Conservation (phyloP, 768 basidiomycete species). For the Suillus occidentalis region DNA sequence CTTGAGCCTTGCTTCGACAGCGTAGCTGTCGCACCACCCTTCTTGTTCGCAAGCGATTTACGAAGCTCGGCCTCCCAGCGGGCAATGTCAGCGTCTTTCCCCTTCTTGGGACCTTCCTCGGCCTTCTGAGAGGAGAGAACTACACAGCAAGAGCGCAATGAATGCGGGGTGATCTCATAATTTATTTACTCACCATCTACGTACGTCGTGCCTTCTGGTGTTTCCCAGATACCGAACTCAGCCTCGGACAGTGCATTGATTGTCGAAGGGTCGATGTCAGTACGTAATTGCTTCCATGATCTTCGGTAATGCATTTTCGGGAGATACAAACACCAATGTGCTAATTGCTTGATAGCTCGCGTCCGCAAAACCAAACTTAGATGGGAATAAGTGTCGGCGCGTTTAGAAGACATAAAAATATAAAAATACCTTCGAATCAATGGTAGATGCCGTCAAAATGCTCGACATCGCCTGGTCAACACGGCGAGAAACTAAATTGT, state of each 20-base stretch:
- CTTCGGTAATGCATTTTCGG: slow-evolving; percentile 62
- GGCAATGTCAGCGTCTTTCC: slow-evolving; percentile 86
- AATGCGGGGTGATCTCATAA: background rate
- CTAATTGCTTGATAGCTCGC: slow-evolving; percentile 75
- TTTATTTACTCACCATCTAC: slow-evolving; percentile 60
- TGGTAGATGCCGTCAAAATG: slow-evolving; percentile 47
- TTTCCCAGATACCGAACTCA: slow-evolving; percentile 84
- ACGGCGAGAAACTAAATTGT: slow-evolving; percentile 51
- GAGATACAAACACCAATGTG: slow-evolving; percentile 80
- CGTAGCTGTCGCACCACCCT: slow-evolving; percentile 46
- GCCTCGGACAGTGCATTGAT: slow-evolving; percentile 65
- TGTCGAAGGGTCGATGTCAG: slow-evolving; percentile 60
- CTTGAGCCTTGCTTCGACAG: slow-evolving; percentile 87
- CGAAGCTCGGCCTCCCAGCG: slow-evolving; percentile 97
- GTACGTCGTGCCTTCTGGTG: slow-evolving; percentile 78
- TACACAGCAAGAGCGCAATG: slow-evolving; percentile 26
- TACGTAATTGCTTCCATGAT: slow-evolving; percentile 65
- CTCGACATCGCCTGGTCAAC: slow-evolving; percentile 49
- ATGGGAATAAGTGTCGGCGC: background rate
- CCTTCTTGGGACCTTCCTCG: slow-evolving; percentile 57
- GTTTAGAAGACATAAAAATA: background rate
- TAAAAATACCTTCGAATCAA: slow-evolving; percentile 42
- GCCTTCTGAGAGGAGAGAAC: slow-evolving; percentile 64
- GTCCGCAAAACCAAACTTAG: slow-evolving; percentile 50
- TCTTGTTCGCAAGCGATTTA: slow-evolving; percentile 80